Conservation (phyloP, 2,329 filamentous ascomycete species). For the Xylariaceae sp. region DNA sequence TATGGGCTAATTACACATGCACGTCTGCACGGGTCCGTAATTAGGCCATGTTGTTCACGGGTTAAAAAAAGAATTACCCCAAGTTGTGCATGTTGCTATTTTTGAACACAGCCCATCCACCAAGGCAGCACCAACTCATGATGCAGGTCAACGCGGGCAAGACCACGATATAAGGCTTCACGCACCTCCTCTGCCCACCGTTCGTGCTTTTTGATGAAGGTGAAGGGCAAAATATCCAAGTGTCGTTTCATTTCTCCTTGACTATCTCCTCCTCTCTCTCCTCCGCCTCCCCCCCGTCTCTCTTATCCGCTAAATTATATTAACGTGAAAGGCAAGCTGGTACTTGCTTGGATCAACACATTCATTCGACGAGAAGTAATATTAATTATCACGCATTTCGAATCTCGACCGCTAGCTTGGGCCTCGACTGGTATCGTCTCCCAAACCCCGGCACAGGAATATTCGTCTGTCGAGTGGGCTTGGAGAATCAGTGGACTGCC, state of each 20-base stretch:
- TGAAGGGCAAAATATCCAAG: conserved; percentile 44
- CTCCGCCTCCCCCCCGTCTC: conserved; percentile 32
- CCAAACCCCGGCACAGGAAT: conserved; percentile 23
- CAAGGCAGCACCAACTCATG: conserved; percentile 27
- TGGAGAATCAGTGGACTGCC: conserved; percentile 30
- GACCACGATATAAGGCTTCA: conserved; percentile 58
- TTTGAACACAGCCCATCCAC: conserved; percentile 38
- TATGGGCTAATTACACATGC: conserved; percentile 31
- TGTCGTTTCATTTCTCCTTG: conserved; percentile 44
- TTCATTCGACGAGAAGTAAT: conserved; percentile 43
- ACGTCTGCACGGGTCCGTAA: conserved; percentile 31
- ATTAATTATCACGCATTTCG: conserved; percentile 34
- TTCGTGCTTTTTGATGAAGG: conserved; percentile 41
- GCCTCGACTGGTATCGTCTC: conserved; percentile 22
- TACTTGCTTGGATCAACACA: conserved; percentile 54
- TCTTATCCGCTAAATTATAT: conserved; percentile 29
- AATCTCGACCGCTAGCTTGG: conserved; percentile 19
- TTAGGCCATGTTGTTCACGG: conserved; percentile 30
- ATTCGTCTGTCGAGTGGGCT: conserved; percentile 27
- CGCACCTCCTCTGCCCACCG: conserved; percentile 39
- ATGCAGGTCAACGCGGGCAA: conserved; percentile 37
- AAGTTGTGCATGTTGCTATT: conserved; percentile 33
- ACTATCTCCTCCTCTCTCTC: conserved; percentile 35
- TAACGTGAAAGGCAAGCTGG: conserved; percentile 53
- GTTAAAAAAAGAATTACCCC: conserved; percentile 40